Evolutionary conservation across 176 grass and related monocot species (phyloP), one percentile per base, ranked within the genome.

Genomic region (Triticum dicoccoides): DNA sequence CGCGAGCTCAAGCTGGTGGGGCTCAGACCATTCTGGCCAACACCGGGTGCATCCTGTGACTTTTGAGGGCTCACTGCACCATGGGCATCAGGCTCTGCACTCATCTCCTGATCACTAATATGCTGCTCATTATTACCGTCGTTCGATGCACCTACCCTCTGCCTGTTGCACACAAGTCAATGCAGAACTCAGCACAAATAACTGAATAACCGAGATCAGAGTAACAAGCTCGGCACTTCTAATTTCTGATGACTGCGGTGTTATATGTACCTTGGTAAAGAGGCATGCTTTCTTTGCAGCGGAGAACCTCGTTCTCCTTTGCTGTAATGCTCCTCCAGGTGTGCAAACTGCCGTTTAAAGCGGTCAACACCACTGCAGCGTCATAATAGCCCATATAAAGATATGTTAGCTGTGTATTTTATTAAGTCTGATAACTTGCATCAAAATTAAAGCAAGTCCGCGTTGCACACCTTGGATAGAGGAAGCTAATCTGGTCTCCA

Each of bases 291-390:
- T 82, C 94, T 90, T 70, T 94, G 97, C 61, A 99, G 89, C 38
- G 97, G 97, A 72, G 90, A 94, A 80, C 94, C 93, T 91, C 92
- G 91, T 93, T 96, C 92, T 61, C 97, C 97, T 80, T 92, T 99
- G 76, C 94, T 93, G 78, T 96, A 96, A 84, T 98, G 90, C 90
- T 96, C 97, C 87, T 99, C 97, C 29, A 99, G 97, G 87, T 99
- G 92, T 3, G 97, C 97, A 93, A 99, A 99, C 56, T 99, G 97
- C 24, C 90, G 83, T 77, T 99, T 99, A 80, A 99, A 99, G 63
- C 97, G 93, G 78, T 99, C 97, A 75, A 99, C 92, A 23, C 94
- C 97, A 86, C 97, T 99, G 85, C 66, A 66, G 38, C 25, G 78
- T 81, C 58, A 93, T 75, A 41, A 41, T 2, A 41, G 8, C 39